Conservation (phyloP, 2,329 filamentous ascomycete species). For the Cercospora sp. region DNA sequence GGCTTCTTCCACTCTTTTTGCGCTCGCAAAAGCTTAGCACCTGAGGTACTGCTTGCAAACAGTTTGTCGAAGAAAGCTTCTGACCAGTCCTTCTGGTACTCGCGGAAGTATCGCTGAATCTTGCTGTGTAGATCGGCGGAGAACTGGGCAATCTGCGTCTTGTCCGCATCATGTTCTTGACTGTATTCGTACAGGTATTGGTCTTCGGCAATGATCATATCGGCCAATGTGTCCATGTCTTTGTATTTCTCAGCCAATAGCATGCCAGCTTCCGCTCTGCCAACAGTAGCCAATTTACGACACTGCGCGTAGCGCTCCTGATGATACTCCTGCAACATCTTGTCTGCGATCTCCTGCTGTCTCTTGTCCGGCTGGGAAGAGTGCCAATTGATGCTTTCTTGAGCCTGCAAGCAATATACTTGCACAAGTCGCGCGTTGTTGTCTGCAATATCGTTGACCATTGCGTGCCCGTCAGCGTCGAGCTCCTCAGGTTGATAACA, state of each 20-base stretch:
- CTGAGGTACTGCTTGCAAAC: slow-evolving; percentile 60
- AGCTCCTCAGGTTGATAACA: slow-evolving; percentile 42
- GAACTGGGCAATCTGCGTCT: slow-evolving; percentile 28
- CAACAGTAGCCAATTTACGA: slow-evolving; percentile 49
- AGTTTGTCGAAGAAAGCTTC: slow-evolving; percentile 79
- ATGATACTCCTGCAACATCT: slow-evolving; percentile 44
- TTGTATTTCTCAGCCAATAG: slow-evolving; percentile 61
- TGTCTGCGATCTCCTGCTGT: slow-evolving; percentile 50
- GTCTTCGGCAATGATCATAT: slow-evolving; percentile 49
- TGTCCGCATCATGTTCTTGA: slow-evolving; percentile 22
- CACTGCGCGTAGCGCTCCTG: slow-evolving; percentile 48
- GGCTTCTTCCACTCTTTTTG: slow-evolving; percentile 65
- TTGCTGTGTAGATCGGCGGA: slow-evolving; percentile 48
- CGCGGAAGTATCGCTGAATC: slow-evolving; percentile 58
- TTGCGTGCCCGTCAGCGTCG: slow-evolving; percentile 34
- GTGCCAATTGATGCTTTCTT: slow-evolving; percentile 62
- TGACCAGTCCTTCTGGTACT: slow-evolving; percentile 66
- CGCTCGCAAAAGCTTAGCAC: slow-evolving; percentile 65
- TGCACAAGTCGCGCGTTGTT: slow-evolving; percentile 58
- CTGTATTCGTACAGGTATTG: slow-evolving; percentile 42
- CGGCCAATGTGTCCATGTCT: slow-evolving; percentile 64
- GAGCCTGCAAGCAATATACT: slow-evolving; percentile 58
- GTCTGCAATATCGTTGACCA: slow-evolving; percentile 51
- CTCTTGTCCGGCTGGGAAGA: slow-evolving; percentile 51
- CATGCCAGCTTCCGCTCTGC: slow-evolving; percentile 59